Evolutionary conservation across 2,329 filamentous ascomycete genomes (phyloP).

Genomic region (Beauveria varroae): DNA sequence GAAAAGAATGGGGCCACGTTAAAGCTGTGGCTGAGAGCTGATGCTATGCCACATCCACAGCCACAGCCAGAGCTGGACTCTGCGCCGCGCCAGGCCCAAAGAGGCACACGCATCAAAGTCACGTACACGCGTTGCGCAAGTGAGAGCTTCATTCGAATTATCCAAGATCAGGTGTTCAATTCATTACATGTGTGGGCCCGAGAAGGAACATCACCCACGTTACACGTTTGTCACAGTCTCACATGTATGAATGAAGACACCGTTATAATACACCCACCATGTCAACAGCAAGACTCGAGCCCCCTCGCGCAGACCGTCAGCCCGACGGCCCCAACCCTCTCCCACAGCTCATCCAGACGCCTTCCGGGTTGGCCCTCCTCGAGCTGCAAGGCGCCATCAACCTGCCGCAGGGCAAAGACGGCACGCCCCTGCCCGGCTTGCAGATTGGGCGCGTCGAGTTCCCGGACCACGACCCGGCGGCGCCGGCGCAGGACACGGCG

Average conservation of each 20-base stretch:
- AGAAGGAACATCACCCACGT: neutral
- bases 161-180: neutral
- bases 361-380: constrained; percentile 78
- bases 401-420: constrained; percentile 43
- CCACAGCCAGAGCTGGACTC: neutral
- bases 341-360: constrained; percentile 78
- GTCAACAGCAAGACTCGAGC: constrained; percentile 34
- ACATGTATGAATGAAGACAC: neutral
- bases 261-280: constrained; percentile 16
- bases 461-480: constrained; percentile 57
- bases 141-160: neutral
- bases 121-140: neutral
- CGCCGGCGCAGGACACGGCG: constrained; percentile 38
- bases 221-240: neutral
- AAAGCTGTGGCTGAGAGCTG: neutral
- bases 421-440: constrained; percentile 22
- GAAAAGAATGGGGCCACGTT: neutral
- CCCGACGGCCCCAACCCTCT: constrained; percentile 45
- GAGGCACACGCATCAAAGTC: neutral
- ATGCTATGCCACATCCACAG: constrained; percentile 3
- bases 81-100: neutral
- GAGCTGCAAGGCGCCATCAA: constrained; percentile 92
- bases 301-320: constrained; percentile 19
- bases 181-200: neutral
- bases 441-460: constrained; percentile 68